phyloP scores from a whole-genome alignment of 2,329 filamentous ascomycete genomes.

The Pseudogymnoascus sp. region DNA sequence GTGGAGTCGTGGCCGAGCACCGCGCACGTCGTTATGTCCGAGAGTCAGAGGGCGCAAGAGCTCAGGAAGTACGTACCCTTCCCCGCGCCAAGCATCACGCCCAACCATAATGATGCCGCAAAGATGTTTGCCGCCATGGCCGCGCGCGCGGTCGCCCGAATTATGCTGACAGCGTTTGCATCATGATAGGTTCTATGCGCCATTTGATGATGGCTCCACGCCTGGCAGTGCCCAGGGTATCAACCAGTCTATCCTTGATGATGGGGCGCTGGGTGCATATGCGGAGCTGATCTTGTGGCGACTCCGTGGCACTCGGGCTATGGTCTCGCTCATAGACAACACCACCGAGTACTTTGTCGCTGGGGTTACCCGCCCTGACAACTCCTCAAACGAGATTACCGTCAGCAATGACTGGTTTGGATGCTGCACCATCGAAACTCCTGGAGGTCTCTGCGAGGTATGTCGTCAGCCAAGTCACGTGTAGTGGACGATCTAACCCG shows the following conservation, averaged over 20 bases:
- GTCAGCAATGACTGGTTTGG: slow-evolving; percentile 21
- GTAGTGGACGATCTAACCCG: background rate
- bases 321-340: slow-evolving; percentile 25
- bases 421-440: slow-evolving; percentile 19
- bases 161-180: background rate
- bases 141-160: background rate
- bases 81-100: background rate
- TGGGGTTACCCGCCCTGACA: slow-evolving; percentile 15
- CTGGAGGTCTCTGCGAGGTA: slow-evolving; percentile 25
- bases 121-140: slow-evolving; percentile 6
- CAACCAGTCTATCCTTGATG: slow-evolving; percentile 22
- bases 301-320: slow-evolving; percentile 20
- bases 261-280: slow-evolving; percentile 16
- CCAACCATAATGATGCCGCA: background rate
- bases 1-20: slow-evolving; percentile 1
- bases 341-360: slow-evolving; percentile 24
- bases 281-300: slow-evolving; percentile 15
- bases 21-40: slow-evolving; percentile 8
- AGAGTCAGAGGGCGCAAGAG: slow-evolving; percentile 22
- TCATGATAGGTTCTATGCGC: slow-evolving; percentile 22
- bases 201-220: slow-evolving; percentile 11
- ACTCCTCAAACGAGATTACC: slow-evolving; percentile 11
- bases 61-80: slow-evolving; percentile 22
- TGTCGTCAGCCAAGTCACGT: background rate
- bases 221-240: slow-evolving; percentile 13